Conservation (phyloP, 768 basidiomycete genomes). For the Lentinus tigrinus region DNA sequence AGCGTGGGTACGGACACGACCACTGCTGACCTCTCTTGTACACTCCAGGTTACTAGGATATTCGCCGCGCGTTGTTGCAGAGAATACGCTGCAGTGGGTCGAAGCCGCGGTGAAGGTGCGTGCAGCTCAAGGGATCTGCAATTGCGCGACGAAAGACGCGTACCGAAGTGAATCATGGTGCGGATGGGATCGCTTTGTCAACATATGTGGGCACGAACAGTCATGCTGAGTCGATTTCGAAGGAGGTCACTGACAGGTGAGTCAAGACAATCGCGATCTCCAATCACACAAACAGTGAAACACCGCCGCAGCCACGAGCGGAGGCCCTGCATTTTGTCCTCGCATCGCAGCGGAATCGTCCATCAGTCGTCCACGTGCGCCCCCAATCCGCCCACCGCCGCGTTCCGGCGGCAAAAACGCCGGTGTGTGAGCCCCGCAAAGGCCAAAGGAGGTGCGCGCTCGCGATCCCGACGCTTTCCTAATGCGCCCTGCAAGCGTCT, state of each 20-base stretch:
- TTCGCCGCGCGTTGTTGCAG: not conserved
- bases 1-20: not conserved
- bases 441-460: slow-evolving; percentile 1
- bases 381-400: slow-evolving; percentile 15
- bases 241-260: not conserved
- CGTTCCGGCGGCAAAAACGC: slow-evolving; percentile 6
- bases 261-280: not conserved
- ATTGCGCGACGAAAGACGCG: not conserved
- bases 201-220: not conserved
- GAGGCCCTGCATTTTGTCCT: not conserved
- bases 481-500: not conserved
- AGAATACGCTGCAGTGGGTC: too few species aligned
- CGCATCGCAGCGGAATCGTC: not conserved
- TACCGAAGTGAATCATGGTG: not conserved
- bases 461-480: slow-evolving; percentile 4
- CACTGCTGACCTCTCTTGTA: not conserved
- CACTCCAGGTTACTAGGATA: not conserved
- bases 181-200: not conserved
- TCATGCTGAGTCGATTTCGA: slow-evolving; percentile 4
- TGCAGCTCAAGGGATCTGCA: not conserved
- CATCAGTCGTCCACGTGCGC: not conserved
- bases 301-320: not conserved
- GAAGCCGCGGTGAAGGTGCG: too few species aligned
- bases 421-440: not conserved
- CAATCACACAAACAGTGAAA: not conserved